Evolutionary conservation across 2,329 filamentous ascomycete species (phyloP).

Genomic region (Monosporascus sp.): DNA sequence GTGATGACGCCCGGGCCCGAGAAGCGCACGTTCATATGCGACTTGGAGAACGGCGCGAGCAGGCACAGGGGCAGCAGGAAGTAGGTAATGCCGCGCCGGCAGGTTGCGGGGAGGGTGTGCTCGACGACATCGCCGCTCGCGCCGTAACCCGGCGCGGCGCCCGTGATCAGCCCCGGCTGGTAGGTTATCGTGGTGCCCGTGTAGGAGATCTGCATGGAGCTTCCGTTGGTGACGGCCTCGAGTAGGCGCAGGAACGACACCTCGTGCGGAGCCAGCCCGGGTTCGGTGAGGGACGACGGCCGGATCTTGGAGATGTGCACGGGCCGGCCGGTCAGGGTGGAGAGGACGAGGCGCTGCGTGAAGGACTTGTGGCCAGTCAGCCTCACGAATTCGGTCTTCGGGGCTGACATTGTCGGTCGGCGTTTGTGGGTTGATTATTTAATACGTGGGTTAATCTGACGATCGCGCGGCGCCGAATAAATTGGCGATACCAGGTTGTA

Average conservation of each 20-base stretch:
- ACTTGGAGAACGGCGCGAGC: conserved; percentile 88
- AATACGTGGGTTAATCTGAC: too few species aligned
- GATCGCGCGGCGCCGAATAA: too few species aligned
- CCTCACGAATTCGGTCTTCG: conserved; percentile 54
- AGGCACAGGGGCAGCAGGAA: conserved; percentile 87
- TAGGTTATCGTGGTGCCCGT: conserved; percentile 92
- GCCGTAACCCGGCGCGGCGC: conserved; percentile 71
- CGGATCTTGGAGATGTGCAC: conserved; percentile 94
- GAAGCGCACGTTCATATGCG: conserved; percentile 84
- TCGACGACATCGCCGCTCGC: conserved; percentile 65
- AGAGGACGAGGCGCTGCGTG: conserved; percentile 76
- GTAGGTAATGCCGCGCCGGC: conserved; percentile 80
- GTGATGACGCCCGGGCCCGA: conserved; percentile 91
- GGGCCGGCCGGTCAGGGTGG: conserved; percentile 84
- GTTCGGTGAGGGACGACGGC: conserved; percentile 75
- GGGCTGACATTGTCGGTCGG: conserved; percentile 20
- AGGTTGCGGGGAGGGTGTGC: conserved; percentile 73
- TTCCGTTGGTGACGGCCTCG: conserved; percentile 92
- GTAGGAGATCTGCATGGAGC: conserved; percentile 90
- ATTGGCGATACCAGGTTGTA: neutral
- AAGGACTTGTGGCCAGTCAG: conserved; percentile 85
- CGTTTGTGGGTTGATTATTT: neutral
- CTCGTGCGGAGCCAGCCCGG: conserved; percentile 87
- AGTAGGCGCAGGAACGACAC: conserved; percentile 93
- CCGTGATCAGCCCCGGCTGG: conserved; percentile 87